Conservation (phyloP, 2,329 filamentous ascomycete species). For the Cryphonectria parasitica region DNA sequence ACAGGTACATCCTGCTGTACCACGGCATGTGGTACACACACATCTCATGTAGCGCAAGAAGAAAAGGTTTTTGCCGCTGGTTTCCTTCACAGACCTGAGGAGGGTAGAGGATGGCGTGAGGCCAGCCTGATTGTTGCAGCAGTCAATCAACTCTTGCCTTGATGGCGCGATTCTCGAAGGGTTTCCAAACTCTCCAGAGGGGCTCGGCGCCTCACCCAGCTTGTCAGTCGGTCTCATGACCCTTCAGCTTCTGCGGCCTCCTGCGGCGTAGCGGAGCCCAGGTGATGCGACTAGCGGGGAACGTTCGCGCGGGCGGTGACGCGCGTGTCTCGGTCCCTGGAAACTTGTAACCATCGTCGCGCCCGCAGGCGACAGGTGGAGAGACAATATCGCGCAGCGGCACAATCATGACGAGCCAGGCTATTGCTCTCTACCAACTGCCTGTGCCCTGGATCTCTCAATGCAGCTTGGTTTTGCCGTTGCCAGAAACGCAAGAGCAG, state of each 20-base stretch:
- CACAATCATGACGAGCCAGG: background rate
- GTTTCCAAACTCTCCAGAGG: conserved; percentile 13
- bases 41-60: background rate
- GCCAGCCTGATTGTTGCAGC: background rate
- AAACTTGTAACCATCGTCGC: background rate
- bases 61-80: background rate
- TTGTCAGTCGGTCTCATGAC: conserved; percentile 1
- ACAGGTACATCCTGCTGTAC: conserved; percentile 6
- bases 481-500: background rate
- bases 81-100: background rate
- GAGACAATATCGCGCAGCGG: conserved; percentile 6
- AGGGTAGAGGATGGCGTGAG: conserved; percentile 15
- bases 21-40: background rate
- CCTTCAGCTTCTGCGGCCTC: conserved; percentile 18
- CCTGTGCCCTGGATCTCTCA: background rate
- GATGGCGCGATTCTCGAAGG: conserved; percentile 2
- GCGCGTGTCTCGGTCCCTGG: conserved; percentile 26
- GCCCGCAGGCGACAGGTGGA: conserved; percentile 2
- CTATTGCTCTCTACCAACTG: background rate
- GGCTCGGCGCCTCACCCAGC: conserved; percentile 5
- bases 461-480: background rate
- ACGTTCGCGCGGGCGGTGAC: conserved; percentile 21
- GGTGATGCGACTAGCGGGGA: conserved; percentile 22
- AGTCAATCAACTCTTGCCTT: background rate
- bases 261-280: conserved; percentile 24